phyloP scores from a whole-genome alignment of 169 alveolate species.

The Eimeria acervulina region DNA sequence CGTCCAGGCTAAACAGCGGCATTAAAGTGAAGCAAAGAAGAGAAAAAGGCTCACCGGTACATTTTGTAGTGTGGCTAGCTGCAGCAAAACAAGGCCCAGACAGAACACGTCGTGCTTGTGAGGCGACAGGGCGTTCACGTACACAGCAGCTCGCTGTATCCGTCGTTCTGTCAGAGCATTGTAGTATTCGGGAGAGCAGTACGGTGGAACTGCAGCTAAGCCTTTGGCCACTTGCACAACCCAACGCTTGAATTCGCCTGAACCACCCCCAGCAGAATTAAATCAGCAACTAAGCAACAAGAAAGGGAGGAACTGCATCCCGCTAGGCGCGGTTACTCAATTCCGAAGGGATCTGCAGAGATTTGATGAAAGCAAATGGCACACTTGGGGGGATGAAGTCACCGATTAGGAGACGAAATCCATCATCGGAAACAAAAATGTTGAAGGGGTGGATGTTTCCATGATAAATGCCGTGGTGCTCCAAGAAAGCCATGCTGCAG shows the following conservation, averaged over 20 bases:
- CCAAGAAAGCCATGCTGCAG: slow-evolving; percentile 81
- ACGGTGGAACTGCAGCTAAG: slow-evolving; percentile 67
- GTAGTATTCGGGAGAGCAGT: slow-evolving; percentile 79
- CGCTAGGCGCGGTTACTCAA: neutral
- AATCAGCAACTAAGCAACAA: neutral
- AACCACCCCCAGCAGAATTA: neutral
- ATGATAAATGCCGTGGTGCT: slow-evolving; percentile 73
- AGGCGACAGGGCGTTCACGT: slow-evolving; percentile 69
- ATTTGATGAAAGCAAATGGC: neutral
- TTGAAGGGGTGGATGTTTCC: slow-evolving; percentile 83
- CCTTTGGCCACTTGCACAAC: slow-evolving; percentile 79
- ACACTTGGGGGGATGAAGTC: slow-evolving; percentile 78
- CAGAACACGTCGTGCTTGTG: slow-evolving; percentile 81
- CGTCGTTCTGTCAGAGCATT: slow-evolving; percentile 58
- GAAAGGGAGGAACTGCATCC: neutral
- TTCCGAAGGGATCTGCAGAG: neutral
- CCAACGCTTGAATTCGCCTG: slow-evolving; percentile 84
- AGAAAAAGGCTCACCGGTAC: slow-evolving; percentile 73
- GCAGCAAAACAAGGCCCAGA: slow-evolving; percentile 80
- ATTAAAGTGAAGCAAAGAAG: neutral
- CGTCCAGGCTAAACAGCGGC: neutral
- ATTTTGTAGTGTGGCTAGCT: slow-evolving; percentile 77
- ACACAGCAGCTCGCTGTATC: slow-evolving; percentile 66
- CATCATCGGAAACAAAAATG: slow-evolving; percentile 83
- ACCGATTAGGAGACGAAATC: slow-evolving; percentile 81